Evolutionary conservation across 1,284 basidiomycete species (phyloP).

Genomic region (Acaromyces ingoldii): DNA sequence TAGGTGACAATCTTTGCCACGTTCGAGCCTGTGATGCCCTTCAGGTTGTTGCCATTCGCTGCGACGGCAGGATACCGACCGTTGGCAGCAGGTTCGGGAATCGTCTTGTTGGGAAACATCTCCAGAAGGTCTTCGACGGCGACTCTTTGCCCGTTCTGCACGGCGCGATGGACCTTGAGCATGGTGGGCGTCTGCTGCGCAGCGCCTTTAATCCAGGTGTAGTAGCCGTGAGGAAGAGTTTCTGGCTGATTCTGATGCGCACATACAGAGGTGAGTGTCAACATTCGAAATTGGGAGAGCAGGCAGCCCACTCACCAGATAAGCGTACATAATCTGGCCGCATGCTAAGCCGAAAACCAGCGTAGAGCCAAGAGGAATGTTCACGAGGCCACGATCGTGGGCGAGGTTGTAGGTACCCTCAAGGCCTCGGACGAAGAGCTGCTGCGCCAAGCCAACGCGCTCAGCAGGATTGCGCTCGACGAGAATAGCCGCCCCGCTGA

Average conservation of each 20-base stretch:
- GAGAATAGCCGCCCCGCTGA: slow-evolving; percentile 73
- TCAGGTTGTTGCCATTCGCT: slow-evolving; percentile 20
- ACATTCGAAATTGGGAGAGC: no score
- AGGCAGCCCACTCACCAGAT: no score
- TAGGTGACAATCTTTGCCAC: slow-evolving; percentile 32
- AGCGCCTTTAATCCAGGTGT: slow-evolving; percentile 42
- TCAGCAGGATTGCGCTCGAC: slow-evolving; percentile 72
- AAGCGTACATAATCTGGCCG: slow-evolving; percentile 73
- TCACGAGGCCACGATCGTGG: slow-evolving; percentile 58
- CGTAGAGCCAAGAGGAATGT: slow-evolving; percentile 76
- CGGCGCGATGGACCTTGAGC: not conserved
- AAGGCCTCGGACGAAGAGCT: slow-evolving; percentile 75
- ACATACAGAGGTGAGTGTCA: no score
- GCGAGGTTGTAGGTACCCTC: slow-evolving; percentile 76
- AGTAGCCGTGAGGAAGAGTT: slow-evolving; percentile 30
- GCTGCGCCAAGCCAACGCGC: slow-evolving; percentile 74
- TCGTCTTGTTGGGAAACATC: slow-evolving; percentile 32
- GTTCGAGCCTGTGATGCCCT: slow-evolving; percentile 38
- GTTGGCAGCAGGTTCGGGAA: slow-evolving; percentile 16
- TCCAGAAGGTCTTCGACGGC: slow-evolving; percentile 49
- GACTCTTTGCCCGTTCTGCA: no score
- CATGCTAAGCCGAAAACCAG: slow-evolving; percentile 77
- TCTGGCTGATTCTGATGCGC: slow-evolving; percentile 25
- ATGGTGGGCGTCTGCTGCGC: slow-evolving; percentile 20
- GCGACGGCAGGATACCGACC: slow-evolving; percentile 26